Percentiles rank a stretch among this genome's conserved stretches.
phyloP scores from a whole-genome alignment of 2,329 filamentous ascomycete genomes.

The Chrysosporium keratinophilum region DNA sequence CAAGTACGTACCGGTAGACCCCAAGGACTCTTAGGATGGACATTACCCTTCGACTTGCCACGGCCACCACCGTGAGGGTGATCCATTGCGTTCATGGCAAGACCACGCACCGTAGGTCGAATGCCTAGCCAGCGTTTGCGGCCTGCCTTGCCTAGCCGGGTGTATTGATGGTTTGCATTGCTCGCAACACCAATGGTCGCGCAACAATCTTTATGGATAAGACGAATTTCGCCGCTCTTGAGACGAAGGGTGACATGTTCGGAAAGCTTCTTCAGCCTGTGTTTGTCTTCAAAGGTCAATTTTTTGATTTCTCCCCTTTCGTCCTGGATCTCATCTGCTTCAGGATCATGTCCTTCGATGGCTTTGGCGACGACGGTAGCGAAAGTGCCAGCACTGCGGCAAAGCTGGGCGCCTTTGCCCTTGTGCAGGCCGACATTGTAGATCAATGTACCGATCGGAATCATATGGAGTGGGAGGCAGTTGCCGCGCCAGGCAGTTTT shows the following conservation, averaged over 20 bases:
- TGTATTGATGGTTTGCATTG: slow-evolving; percentile 84
- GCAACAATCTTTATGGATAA: slow-evolving; percentile 82
- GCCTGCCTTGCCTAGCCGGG: slow-evolving; percentile 88
- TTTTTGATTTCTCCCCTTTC: slow-evolving; percentile 15
- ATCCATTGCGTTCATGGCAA: slow-evolving; percentile 98
- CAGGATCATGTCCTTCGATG: slow-evolving; percentile 26
- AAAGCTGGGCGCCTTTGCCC: slow-evolving; percentile 72
- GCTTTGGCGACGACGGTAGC: slow-evolving; percentile 84
- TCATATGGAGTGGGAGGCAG: slow-evolving; percentile 89
- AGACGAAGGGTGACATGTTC: slow-evolving; percentile 74
- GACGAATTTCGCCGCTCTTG: slow-evolving; percentile 85
- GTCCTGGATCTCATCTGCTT: slow-evolving; percentile 6
- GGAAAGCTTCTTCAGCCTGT: slow-evolving; percentile 49
- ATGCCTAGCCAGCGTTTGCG: slow-evolving; percentile 89
- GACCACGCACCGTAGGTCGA: slow-evolving; percentile 86
- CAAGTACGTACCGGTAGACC: slow-evolving; percentile 68
- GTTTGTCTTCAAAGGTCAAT: slow-evolving; percentile 29
- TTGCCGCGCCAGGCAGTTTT: slow-evolving; percentile 92
- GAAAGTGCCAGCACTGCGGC: slow-evolving; percentile 86
- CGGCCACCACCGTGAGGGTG: slow-evolving; percentile 98
- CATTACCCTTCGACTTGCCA: slow-evolving; percentile 98
- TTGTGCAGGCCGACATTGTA: slow-evolving; percentile 75
- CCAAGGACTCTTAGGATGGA: slow-evolving; percentile 91
- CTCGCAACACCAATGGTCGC: slow-evolving; percentile 90
- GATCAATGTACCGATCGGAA: slow-evolving; percentile 84